Evolutionary conservation across 2,329 filamentous ascomycete species (phyloP), one percentile per base, ranked within the genome.

Genomic region (Sporothrix mexicana): DNA sequence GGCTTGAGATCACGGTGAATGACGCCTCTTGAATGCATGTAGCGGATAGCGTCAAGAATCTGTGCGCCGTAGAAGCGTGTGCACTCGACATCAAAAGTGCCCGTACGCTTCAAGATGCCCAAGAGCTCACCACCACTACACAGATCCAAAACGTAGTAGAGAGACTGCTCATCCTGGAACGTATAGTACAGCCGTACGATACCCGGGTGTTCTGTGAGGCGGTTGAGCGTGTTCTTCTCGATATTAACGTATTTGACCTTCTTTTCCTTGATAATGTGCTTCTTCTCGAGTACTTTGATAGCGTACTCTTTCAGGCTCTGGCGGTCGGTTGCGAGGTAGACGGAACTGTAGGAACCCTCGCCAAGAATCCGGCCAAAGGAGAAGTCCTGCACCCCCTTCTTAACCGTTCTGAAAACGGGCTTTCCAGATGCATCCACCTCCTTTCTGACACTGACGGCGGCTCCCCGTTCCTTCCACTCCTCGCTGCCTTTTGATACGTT

Each of bases 181-280:
- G 96, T 99, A 82, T 99, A 99, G 82, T 98, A 99, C 59, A 99
- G 87, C 75, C 96, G 92, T 73, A 99, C 95, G 74, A 99, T 95
- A 23, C 96, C 96, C 7, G 96, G 96, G 79, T 99, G 96, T 76
- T 99, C 95, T 3, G 95, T 98, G 73, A 99, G 85, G 75, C 96
- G 91, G 80, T 99, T 99, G 72, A 99, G 86, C 0, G 96, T 98
- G 82, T 99, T 95, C 84, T 98, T 98, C 82, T 99, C 96, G 78
- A 99, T 99, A 82, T 98, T 99, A 82, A 99, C 96, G 79, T 99
- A 99, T 86, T 99, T 99, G 79, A 99, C 97, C 87, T 99, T 99
- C 83, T 97, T 98, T 84, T 99, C 96, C 83, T 98, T 99, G 86
- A 99, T 99, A 79, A 99, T 99, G 81, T 99, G 96, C 78, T 94